phyloP scores from a whole-genome alignment of 2,329 filamentous ascomycete genomes.

The Xenosphaeropsis pyriputrescens region DNA sequence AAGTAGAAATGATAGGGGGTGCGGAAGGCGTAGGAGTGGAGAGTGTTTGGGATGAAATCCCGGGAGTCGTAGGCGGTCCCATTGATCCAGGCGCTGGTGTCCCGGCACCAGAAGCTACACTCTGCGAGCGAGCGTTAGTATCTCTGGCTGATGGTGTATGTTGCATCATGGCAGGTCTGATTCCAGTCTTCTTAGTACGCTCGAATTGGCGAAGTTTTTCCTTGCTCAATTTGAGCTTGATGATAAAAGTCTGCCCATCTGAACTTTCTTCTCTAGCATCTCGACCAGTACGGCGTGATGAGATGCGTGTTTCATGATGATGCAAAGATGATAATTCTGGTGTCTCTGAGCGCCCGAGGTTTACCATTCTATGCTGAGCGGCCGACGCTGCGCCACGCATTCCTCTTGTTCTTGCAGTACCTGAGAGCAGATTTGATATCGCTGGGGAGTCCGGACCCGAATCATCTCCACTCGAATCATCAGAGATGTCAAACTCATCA shows the following conservation, averaged over 20 bases:
- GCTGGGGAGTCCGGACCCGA: slow-evolving; percentile 78
- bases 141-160: slow-evolving; percentile 26
- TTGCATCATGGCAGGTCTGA: slow-evolving; percentile 22
- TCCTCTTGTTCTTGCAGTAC: slow-evolving; percentile 72
- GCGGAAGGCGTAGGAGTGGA: slow-evolving; percentile 13
- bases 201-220: slow-evolving; percentile 57
- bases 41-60: slow-evolving; percentile 14
- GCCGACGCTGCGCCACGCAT: slow-evolving; percentile 81
- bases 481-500: slow-evolving; percentile 59
- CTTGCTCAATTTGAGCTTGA: slow-evolving; percentile 61
- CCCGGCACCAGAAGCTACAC: slow-evolving; percentile 27
- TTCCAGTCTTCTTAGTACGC: slow-evolving; percentile 33
- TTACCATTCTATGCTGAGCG: slow-evolving; percentile 77
- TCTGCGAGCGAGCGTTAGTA: slow-evolving; percentile 27
- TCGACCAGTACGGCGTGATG: slow-evolving; percentile 39
- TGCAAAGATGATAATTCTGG: slow-evolving; percentile 61
- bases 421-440: slow-evolving; percentile 49
- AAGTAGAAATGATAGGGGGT: slow-evolving; percentile 17
- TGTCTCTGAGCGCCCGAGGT: slow-evolving; percentile 72
- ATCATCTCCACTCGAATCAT: slow-evolving; percentile 85
- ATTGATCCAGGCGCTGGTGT: slow-evolving; percentile 37
- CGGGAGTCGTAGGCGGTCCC: slow-evolving; percentile 31
- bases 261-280: slow-evolving; percentile 66
- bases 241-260: slow-evolving; percentile 46
- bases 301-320: slow-evolving; percentile 60